Percentiles rank a stretch among this genome's conserved stretches.
phyloP scores from a whole-genome alignment of 345 rosid genomes.

The Eucalyptus melliodora region DNA sequence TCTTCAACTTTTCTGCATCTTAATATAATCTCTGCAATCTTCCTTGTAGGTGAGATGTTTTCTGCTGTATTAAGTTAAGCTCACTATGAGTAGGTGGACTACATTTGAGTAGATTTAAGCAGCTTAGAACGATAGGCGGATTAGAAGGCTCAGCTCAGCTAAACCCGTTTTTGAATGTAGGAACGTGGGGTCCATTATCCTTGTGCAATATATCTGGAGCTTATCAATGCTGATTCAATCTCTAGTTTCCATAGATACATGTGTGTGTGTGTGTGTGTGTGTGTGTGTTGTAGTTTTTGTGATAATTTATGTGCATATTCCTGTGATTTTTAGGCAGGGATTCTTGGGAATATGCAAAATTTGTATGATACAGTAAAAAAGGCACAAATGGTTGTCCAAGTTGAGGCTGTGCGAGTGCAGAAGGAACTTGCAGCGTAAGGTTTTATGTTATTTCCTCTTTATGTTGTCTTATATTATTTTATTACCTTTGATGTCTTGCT shows the following conservation, averaged over 20 bases:
- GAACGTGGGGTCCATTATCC: neutral
- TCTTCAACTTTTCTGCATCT: neutral
- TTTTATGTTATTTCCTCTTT: neutral
- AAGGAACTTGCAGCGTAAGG: slow-evolving; percentile 84
- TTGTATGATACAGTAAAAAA: slow-evolving; percentile 87
- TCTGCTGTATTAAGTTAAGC: neutral
- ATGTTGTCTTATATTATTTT: neutral
- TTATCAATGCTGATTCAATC: neutral
- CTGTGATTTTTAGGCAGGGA: slow-evolving; percentile 53
- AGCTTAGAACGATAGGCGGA: neutral
- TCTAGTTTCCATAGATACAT: neutral
- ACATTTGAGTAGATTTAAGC: neutral
- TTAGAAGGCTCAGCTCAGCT: neutral
- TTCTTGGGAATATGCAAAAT: slow-evolving; percentile 86
- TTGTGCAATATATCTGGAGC: neutral
- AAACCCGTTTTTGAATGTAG: neutral
- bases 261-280: too few species aligned
- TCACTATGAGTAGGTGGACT: neutral
- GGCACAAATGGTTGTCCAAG: slow-evolving; percentile 98
- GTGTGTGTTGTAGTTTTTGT: neutral
- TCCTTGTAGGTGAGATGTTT: neutral
- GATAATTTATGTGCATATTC: neutral
- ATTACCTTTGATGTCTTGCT: neutral
- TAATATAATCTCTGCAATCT: neutral
- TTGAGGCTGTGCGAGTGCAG: slow-evolving; percentile 86